Conservation (phyloP, 1,139 yeast genomes). For the Candida dubliniensis region DNA sequence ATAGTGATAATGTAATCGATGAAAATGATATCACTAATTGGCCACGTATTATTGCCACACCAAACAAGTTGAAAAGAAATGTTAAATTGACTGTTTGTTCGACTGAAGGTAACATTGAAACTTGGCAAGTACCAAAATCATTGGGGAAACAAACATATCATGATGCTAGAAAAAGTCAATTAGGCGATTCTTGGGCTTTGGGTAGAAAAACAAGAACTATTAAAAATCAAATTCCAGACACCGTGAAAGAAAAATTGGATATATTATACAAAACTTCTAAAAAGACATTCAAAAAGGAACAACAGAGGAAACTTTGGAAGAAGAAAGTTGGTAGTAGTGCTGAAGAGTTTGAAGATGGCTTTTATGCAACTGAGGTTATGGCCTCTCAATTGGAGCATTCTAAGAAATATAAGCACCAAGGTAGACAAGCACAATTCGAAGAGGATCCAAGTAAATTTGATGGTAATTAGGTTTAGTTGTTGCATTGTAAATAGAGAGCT, state of each 20-base stretch:
- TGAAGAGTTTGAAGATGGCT: slow-evolving; percentile 35
- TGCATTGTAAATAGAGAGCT: slow-evolving; percentile 4
- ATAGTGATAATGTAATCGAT: slow-evolving; percentile 24
- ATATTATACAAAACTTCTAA: slow-evolving; percentile 39
- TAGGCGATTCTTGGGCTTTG: slow-evolving; percentile 90
- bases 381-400: slow-evolving; percentile 38
- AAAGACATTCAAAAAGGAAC: slow-evolving; percentile 44
- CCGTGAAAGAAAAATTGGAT: slow-evolving; percentile 36
- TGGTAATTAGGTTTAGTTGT: slow-evolving; percentile 19
- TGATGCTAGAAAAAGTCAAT: slow-evolving; percentile 81
- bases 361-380: slow-evolving; percentile 18
- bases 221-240: slow-evolving; percentile 32
- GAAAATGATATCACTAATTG: slow-evolving; percentile 46
- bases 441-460: slow-evolving; percentile 25
- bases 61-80: slow-evolving; percentile 79
- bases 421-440: slow-evolving; percentile 32
- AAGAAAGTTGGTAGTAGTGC: slow-evolving; percentile 32
- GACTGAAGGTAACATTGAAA: slow-evolving; percentile 74
- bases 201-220: slow-evolving; percentile 66
- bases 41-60: slow-evolving; percentile 76
- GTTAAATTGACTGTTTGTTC: slow-evolving; percentile 80
- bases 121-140: slow-evolving; percentile 85
- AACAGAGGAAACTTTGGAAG: slow-evolving; percentile 43
- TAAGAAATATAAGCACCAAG: slow-evolving; percentile 34
- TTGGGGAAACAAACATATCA: slow-evolving; percentile 75